phyloP scores from a whole-genome alignment of 177 flowering plant genomes.

The Telopea speciosissima region DNA sequence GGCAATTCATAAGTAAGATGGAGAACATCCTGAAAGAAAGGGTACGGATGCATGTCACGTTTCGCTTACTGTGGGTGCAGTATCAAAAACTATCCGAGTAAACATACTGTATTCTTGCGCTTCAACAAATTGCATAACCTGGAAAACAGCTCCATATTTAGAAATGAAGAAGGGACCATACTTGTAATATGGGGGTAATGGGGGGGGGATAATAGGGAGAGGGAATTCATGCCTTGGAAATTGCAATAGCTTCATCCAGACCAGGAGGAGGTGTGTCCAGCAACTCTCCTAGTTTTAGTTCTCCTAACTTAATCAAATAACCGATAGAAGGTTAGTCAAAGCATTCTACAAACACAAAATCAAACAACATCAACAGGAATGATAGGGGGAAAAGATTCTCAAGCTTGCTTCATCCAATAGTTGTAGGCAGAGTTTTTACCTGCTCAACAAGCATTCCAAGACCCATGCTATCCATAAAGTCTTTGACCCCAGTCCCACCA shows the following conservation, averaged over 20 bases:
- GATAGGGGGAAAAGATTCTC: neutral
- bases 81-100: conserved; percentile 86
- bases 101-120: conserved; percentile 77
- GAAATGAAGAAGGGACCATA: neutral
- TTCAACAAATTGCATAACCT: conserved; percentile 95
- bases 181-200: neutral
- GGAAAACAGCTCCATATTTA: conserved; percentile 14
- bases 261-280: conserved; percentile 98
- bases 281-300: conserved; percentile 88
- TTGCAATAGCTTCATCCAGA: conserved; percentile 96
- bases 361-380: neutral
- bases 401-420: neutral
- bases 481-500: conserved; percentile 92
- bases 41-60: neutral
- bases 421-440: conserved; percentile 35
- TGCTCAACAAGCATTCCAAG: conserved; percentile 90
- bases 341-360: neutral
- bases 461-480: conserved; percentile 98
- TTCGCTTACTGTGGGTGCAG: conserved; percentile 92
- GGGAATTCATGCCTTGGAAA: conserved; percentile 57
- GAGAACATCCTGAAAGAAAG: neutral
- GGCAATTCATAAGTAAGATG: conserved; percentile 4
- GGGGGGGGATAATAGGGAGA: neutral
- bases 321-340: neutral
- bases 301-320: conserved; percentile 58